Evolutionary conservation across 495 filamentous ascomycete genomes (phyloP).

Genomic region (Penicillium argentinense): DNA sequence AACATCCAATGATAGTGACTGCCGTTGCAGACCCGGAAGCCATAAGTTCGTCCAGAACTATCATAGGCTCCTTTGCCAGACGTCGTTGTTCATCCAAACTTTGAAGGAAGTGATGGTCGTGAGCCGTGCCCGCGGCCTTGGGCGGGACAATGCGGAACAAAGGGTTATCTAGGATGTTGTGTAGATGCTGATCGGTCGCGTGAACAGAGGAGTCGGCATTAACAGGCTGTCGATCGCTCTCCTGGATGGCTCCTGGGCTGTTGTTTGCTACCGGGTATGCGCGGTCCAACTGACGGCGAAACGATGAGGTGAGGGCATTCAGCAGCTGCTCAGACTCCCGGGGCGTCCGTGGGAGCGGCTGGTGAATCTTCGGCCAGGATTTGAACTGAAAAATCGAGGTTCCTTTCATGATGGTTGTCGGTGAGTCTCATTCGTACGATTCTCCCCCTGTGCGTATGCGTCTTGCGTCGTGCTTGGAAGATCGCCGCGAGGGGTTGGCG

Average conservation of each 20-base stretch:
- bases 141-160: constrained; percentile 46
- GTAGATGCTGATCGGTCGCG: constrained; percentile 56
- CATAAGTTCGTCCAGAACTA: constrained; percentile 39
- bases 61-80: constrained; percentile 36
- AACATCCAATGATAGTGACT: constrained; percentile 20
- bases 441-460: background rate
- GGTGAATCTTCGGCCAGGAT: constrained; percentile 63
- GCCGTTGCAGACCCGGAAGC: constrained; percentile 37
- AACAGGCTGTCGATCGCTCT: constrained; percentile 19
- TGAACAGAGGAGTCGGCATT: constrained; percentile 33
- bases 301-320: constrained; percentile 69
- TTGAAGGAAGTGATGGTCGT: constrained; percentile 8
- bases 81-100: constrained; percentile 16
- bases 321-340: constrained; percentile 69
- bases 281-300: constrained; percentile 68
- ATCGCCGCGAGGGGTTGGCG: constrained; percentile 25
- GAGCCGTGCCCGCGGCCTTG: constrained; percentile 9
- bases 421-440: constrained; percentile 10
- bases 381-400: constrained; percentile 41
- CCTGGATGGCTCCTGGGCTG: constrained; percentile 13
- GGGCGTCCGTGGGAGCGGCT: constrained; percentile 62
- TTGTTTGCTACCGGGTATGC: constrained; percentile 52
- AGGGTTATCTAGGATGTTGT: constrained; percentile 69
- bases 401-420: constrained; percentile 43
- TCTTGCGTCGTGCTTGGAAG: constrained; percentile 3